A percentile compares a stretch with the other conserved stretches of the same genome.
Evolutionary conservation across 148 eudicot species (phyloP).

Genomic region (Silene uniflora): DNA sequence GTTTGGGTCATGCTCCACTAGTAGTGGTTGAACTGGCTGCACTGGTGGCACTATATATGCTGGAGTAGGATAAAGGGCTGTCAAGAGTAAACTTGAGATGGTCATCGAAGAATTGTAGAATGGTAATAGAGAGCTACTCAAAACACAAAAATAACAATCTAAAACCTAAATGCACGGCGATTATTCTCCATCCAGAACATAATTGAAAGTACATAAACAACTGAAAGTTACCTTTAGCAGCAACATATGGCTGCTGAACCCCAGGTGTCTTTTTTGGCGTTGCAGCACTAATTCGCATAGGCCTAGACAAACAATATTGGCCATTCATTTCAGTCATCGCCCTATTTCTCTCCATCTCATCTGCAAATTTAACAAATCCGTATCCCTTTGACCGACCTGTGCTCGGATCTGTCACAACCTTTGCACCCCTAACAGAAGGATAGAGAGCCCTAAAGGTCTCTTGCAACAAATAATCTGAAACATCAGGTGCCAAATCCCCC

Average conservation of each 20-base stretch:
- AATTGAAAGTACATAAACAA: not conserved
- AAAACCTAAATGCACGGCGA: not conserved
- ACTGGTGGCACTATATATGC: slow-evolving; percentile 40
- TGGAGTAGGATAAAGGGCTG: slow-evolving; percentile 75
- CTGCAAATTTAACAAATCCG: slow-evolving; percentile 95
- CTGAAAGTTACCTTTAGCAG: slow-evolving; percentile 51
- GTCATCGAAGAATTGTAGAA: not conserved
- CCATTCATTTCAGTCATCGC: slow-evolving; percentile 99
- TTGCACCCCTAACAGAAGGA: slow-evolving; percentile 93
- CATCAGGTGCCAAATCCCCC: slow-evolving; percentile 96
- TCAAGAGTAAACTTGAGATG: slow-evolving; percentile 9
- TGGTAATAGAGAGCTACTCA: not conserved
- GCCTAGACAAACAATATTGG: slow-evolving; percentile 78
- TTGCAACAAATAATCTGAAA: slow-evolving; percentile 81
- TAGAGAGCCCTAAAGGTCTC: slow-evolving; percentile 83
- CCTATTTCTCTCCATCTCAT: slow-evolving; percentile 82
- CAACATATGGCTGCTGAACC: slow-evolving; percentile 64
- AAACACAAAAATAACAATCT: slow-evolving; percentile 8
- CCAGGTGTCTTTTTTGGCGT: slow-evolving; percentile 84
- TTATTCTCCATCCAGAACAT: not conserved
- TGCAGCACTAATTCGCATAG: slow-evolving; percentile 97
- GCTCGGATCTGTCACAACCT: slow-evolving; percentile 86
- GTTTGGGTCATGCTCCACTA: slow-evolving; percentile 67
- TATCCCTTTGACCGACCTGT: slow-evolving; percentile 96
- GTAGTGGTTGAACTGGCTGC: slow-evolving; percentile 41